A percentile compares a stretch with the other conserved stretches of the same genome.
Conservation (phyloP, 805 yeast genomes). For the Zygoascus ofunaensis region DNA sequence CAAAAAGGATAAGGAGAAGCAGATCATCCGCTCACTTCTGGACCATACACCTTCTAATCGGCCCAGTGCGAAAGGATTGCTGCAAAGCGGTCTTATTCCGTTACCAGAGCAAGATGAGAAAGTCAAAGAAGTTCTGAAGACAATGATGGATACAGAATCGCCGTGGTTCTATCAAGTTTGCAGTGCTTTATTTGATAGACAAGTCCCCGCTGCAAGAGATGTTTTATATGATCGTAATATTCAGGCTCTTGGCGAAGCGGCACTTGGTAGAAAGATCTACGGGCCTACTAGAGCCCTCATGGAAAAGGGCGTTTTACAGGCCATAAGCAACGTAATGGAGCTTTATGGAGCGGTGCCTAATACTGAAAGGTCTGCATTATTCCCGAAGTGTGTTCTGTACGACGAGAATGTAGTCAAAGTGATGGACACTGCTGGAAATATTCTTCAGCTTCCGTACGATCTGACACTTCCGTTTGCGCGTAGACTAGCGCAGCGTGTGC, state of each 20-base stretch:
- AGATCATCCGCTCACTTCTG: conserved; percentile 55
- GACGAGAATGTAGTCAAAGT: conserved; percentile 67
- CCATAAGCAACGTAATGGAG: conserved; percentile 44
- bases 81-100: conserved; percentile 77
- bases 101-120: conserved; percentile 84
- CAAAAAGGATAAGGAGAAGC: conserved; percentile 46
- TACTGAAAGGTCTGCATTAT: conserved; percentile 51
- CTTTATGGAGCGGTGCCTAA: conserved; percentile 88
- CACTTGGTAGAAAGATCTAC: conserved; percentile 14
- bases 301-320: background rate
- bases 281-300: conserved; percentile 41
- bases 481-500: conserved; percentile 55
- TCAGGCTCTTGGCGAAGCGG: conserved; percentile 13
- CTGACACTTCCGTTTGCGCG: conserved; percentile 86
- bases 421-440: conserved; percentile 77
- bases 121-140: conserved; percentile 77
- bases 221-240: conserved; percentile 55
- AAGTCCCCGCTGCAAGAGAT: conserved; percentile 77
- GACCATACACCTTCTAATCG: conserved; percentile 72
- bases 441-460: conserved; percentile 83
- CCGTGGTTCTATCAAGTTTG: conserved; percentile 93
- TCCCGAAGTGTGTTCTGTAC: conserved; percentile 73
- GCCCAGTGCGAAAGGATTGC: conserved; percentile 68
- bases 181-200: conserved; percentile 74
- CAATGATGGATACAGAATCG: conserved; percentile 80